These are phyloP conservation scores for Diaporthe velutina DNA, from an alignment of 2,329 filamentous ascomycete genomes.

Conservation along the genomic window DNA sequence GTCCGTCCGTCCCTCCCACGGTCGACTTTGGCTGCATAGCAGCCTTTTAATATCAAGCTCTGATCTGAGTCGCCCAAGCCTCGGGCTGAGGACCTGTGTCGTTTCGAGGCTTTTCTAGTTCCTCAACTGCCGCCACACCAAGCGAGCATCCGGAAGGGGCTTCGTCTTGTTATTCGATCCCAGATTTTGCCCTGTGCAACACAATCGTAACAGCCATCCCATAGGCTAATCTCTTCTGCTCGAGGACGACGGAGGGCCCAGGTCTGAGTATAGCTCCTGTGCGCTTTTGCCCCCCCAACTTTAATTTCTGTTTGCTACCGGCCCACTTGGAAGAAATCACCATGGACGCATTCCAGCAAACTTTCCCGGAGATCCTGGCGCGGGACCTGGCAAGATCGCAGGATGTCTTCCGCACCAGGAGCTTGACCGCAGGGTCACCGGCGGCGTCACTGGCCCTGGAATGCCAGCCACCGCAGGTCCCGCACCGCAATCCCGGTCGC, in stretches of 20 bases:
- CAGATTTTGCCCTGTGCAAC: constrained; percentile 31
- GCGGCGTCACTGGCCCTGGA: constrained; percentile 49
- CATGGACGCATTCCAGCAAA: constrained; percentile 52
- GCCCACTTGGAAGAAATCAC: not conserved
- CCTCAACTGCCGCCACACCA: constrained; percentile 33
- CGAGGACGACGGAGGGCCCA: constrained; percentile 25
- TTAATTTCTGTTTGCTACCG: constrained; percentile 20
- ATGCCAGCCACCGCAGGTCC: constrained; percentile 30
- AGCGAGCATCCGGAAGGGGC: constrained; percentile 26
- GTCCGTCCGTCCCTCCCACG: constrained; percentile 10
- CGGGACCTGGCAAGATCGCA: constrained; percentile 65
- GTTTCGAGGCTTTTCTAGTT: constrained; percentile 25
- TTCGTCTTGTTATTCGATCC: constrained; percentile 33
- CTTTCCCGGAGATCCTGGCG: constrained; percentile 68
- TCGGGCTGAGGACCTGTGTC: constrained; percentile 13
- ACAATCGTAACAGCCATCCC: constrained; percentile 12
- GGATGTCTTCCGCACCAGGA: constrained; percentile 61
- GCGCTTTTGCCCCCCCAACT: not conserved
- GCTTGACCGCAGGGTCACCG: constrained; percentile 66
- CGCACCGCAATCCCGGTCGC: constrained; percentile 33
- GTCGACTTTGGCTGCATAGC: constrained; percentile 20
- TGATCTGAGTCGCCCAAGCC: constrained; percentile 32
- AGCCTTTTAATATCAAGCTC: constrained; percentile 34
- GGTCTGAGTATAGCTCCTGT: constrained; percentile 20
- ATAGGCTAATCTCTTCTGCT: constrained; percentile 15